These are phyloP conservation scores for Xylariaceae sp. DNA, from an alignment of 2,329 filamentous ascomycete species.

Conservation along the genomic window DNA sequence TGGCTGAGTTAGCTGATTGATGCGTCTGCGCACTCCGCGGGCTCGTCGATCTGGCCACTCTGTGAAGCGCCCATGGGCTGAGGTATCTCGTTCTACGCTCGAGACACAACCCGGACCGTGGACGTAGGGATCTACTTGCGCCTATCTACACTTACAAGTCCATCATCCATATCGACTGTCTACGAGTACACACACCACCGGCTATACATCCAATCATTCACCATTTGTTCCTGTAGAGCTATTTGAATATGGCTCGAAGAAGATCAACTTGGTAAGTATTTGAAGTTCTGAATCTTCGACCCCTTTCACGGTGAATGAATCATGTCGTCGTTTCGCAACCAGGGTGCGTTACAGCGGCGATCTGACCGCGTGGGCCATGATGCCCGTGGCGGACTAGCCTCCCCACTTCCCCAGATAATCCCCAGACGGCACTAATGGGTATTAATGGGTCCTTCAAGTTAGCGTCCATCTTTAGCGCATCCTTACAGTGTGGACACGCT, in stretches of 20 bases:
- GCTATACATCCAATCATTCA: constrained; percentile 8
- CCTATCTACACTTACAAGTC: too few species aligned
- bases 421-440: neutral
- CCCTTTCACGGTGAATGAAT: neutral
- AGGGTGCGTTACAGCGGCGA: neutral
- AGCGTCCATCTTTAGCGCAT: neutral
- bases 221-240: neutral
- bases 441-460: neutral
- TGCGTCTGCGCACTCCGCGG: constrained; percentile 11
- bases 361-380: neutral
- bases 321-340: neutral
- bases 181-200: neutral
- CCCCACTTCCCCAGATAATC: constrained; percentile 19
- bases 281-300: neutral
- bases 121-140: too few species aligned
- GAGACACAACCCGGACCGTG: too few species aligned
- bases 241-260: constrained; percentile 12
- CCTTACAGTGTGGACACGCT: neutral
- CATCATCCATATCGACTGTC: too few species aligned
- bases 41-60: neutral
- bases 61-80: too few species aligned
- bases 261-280: neutral
- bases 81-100: too few species aligned
- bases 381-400: neutral
- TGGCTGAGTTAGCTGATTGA: constrained; percentile 17